These are phyloP conservation scores for Nannizziopsis arthrosporioides DNA, from an alignment of 2,329 filamentous ascomycete genomes.

Conservation along the genomic window DNA sequence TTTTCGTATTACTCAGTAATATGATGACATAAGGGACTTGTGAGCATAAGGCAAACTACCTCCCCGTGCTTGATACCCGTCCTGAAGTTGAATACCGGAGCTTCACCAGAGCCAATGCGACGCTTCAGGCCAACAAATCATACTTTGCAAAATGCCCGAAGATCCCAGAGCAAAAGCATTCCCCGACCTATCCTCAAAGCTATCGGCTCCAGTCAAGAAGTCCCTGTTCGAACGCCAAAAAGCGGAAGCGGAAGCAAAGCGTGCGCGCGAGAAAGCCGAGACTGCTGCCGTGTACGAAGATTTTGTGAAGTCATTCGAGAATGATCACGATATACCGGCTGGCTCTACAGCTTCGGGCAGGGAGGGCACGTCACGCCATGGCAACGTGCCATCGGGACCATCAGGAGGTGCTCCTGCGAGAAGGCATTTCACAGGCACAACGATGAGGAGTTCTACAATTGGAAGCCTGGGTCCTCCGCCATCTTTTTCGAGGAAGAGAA, in stretches of 20 bases:
- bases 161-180: slow-evolving; percentile 40
- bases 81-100: no score
- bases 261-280: slow-evolving; percentile 70
- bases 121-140: no score
- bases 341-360: slow-evolving; percentile 15
- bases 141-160: slow-evolving; percentile 25
- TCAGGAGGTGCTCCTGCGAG: slow-evolving; percentile 37
- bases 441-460: slow-evolving; percentile 39
- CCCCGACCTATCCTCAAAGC: slow-evolving; percentile 63
- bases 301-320: slow-evolving; percentile 62
- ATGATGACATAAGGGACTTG: no score
- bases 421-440: slow-evolving; percentile 49
- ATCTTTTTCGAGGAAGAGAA: slow-evolving; percentile 34
- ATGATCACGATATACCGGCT: slow-evolving; percentile 25
- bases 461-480: slow-evolving; percentile 37
- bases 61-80: no score
- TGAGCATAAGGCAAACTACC: no score
- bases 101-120: no score
- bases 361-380: slow-evolving; percentile 23
- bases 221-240: slow-evolving; percentile 81
- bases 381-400: slow-evolving; percentile 22
- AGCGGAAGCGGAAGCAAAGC: slow-evolving; percentile 80
- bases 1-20: no score
- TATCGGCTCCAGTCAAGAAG: slow-evolving; percentile 68
- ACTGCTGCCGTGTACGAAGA: slow-evolving; percentile 77